Evolutionary conservation across 169 alveolate genomes (phyloP).

Genomic region (Plasmodium gonderi): DNA sequence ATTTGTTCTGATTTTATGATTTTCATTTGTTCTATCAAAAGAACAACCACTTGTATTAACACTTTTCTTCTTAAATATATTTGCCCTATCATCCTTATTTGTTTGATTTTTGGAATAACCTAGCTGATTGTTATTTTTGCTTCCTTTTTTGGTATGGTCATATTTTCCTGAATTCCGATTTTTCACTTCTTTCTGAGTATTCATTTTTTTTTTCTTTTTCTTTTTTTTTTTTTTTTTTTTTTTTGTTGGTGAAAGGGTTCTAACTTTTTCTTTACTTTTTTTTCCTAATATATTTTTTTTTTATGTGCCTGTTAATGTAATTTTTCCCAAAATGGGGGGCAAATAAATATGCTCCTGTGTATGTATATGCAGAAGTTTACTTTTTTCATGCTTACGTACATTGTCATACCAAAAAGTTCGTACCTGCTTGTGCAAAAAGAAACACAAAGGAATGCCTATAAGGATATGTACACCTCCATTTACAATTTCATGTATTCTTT

Average conservation of each 20-base stretch:
- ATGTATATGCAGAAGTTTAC: background rate
- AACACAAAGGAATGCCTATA: background rate
- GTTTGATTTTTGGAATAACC: background rate
- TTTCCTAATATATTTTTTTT: background rate
- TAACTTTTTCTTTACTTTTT: background rate
- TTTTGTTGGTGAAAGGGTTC: background rate
- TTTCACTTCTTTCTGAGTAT: background rate
- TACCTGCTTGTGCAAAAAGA: background rate
- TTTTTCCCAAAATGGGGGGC: background rate
- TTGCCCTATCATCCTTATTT: constrained; percentile 1
- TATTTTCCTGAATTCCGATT: background rate
- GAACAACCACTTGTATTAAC: background rate
- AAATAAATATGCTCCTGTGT: background rate
- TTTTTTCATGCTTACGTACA: background rate
- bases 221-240: background rate
- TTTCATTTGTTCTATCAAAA: background rate
- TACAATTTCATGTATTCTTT: background rate
- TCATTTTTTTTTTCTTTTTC: constrained; percentile 28
- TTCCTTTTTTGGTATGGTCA: constrained; percentile 10
- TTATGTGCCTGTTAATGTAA: background rate
- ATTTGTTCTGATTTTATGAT: background rate
- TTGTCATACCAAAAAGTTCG: background rate
- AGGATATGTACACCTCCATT: background rate
- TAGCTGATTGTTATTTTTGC: constrained; percentile 6
- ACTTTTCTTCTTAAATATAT: background rate